Base-by-base conservation (phyloP, 176 grass and related monocot genomes). In the Phragmites australis region DNA sequence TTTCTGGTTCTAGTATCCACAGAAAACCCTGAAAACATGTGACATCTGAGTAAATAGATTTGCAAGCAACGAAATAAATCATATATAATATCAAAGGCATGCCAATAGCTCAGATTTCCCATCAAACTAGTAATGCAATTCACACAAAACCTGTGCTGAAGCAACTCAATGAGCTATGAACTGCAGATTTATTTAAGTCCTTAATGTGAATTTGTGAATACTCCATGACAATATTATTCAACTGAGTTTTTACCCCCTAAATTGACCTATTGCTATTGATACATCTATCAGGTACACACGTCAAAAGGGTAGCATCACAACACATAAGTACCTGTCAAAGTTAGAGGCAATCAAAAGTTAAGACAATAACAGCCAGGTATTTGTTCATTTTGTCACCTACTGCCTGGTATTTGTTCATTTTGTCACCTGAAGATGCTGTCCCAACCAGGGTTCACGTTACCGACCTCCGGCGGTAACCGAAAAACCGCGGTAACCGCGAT, bases 1-100 rank as follows among this genome's bases (percentile, higher is more conserved):
- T 91, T 50, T 94, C 92, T 57, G 92, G 88, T 70, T 93, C 96
- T 85, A 98, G 71, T 73, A 98, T 83, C 92, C 96, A 98, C 37
- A 98, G 65, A 79, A 67, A 71, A 52, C 96, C 96, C 96, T 98
- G 79, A 69, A 52, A 89, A 54, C 61, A 50, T 56, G 51, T 37
- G 59, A n/a, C 49, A 31, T 1, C 9, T 46, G 34, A 7, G 50
- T 71, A 47, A 68, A 70, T 15, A 53, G 71, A 54, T 41, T 83
- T 55, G 48, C 23, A 48, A 18, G 25, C 39, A 70, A 70, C 29
- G 42, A 72, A 76, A 77, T 56, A 23, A 81, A 69, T 75, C 32
- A 49, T 12, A 68, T 17, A 32, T 29, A 12, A 22, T 19, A 60
- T 43, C 21, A 18, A 27, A 44, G 2, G 4, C 54, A 43, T 42